Evolutionary conservation across 2,329 filamentous ascomycete species (phyloP), one percentile per base, ranked within the genome.

Genomic region (Trichoderma sp.): DNA sequence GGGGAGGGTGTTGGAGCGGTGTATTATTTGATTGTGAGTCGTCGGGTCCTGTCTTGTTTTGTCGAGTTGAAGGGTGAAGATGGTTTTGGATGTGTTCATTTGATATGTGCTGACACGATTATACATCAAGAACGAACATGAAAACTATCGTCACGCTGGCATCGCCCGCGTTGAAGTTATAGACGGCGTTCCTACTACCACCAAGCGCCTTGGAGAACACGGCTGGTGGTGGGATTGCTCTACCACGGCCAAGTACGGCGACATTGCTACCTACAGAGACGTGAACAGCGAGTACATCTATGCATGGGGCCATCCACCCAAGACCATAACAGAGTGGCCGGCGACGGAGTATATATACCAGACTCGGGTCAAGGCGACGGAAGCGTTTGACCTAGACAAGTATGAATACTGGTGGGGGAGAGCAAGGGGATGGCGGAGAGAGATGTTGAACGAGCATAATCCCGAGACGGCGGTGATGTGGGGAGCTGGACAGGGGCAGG

Each of bases 341-440:
- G 72, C 63, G 0, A 74, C 73, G 3, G 67, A 72, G 6, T 83
- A 83, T 60, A 76, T 81, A 12, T 83, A 83, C 66, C 77, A 82
- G 71, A 77, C 78, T 1, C 78, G 82, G 4, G 82, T 84, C 2
- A 76, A 75, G 24, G 79, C 80, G 1, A 32, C 67, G 1, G 76
- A 82, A 9, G 81, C 81, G 0, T 83, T 83, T 34, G 78, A 83
- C 9, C 71, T 83, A 7, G 63, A 51, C 14, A 78, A 77, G 62
- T 83, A 84, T 51, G 77, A 84, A 74, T 84, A 84, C 70, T 83
- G 80, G 79, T 84, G 81, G 81, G 82, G 82, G 0, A 76, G 76
- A 3, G 73, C 78, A 14, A 74, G 77, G 21, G 81, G 82, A 2
- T 84, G 82, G 82, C 82, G 77, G 73, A 71, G 67, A 0, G 76